These are phyloP conservation scores for Leishmania tarentolae DNA, from an alignment of 208 protist species.

Conservation along the genomic window DNA sequence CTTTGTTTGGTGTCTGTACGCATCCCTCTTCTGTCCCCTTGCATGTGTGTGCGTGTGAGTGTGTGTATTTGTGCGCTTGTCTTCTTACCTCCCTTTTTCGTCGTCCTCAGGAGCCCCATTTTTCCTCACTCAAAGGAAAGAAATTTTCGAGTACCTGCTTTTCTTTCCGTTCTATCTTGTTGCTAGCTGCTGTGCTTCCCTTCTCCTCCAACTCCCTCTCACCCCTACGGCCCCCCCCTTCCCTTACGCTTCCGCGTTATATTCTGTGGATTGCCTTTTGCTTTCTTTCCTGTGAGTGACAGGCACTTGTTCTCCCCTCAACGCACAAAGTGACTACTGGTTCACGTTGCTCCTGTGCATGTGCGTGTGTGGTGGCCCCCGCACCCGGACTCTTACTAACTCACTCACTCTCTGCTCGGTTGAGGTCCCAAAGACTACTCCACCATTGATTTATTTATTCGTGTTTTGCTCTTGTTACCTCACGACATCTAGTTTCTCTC, in stretches of 20 bases:
- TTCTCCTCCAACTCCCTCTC: background rate
- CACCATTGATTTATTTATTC: background rate
- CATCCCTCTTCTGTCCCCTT: background rate
- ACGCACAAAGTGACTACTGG: background rate
- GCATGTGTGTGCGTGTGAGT: background rate
- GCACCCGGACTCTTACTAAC: background rate
- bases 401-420: background rate
- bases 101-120: background rate
- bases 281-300: background rate
- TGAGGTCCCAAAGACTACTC: background rate
- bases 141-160: background rate
- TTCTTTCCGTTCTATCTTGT: background rate
- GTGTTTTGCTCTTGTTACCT: background rate
- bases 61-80: background rate
- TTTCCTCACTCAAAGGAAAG: background rate
- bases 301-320: background rate
- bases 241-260: background rate
- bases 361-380: background rate
- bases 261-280: background rate
- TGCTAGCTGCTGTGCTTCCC: background rate
- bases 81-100: background rate
- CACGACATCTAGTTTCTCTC: background rate
- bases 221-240: background rate
- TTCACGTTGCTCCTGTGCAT: background rate
- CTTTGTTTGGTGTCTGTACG: background rate